Conservation (phyloP, 2,329 filamentous ascomycete species). For the Cordyceps sp. region DNA sequence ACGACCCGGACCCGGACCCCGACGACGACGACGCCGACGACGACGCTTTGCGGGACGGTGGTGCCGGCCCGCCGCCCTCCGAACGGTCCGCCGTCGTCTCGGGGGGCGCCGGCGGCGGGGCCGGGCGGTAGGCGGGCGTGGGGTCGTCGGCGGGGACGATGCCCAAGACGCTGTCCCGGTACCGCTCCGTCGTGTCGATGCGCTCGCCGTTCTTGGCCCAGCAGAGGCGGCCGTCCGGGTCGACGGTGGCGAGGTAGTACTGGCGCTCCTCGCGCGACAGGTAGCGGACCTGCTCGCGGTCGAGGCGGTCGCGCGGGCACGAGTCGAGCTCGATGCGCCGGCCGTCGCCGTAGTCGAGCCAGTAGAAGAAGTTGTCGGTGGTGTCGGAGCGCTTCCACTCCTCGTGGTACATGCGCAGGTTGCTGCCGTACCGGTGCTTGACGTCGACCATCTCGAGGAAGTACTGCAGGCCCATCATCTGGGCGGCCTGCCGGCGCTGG, state of each 20-base stretch:
- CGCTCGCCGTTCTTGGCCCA: slow-evolving; percentile 72
- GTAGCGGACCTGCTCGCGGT: slow-evolving; percentile 69
- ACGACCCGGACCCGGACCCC: slow-evolving; percentile 10
- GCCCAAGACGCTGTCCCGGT: slow-evolving; percentile 64
- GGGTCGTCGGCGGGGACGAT: slow-evolving; percentile 47
- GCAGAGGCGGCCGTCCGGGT: slow-evolving; percentile 56
- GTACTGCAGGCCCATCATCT: slow-evolving; percentile 73
- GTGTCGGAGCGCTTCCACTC: slow-evolving; percentile 68
- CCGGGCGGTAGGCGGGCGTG: slow-evolving; percentile 32
- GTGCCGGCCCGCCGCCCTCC: no score
- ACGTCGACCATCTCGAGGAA: slow-evolving; percentile 74
- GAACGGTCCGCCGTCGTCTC: no score
- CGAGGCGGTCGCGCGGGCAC: slow-evolving; percentile 58
- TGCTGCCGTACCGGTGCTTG: slow-evolving; percentile 78
- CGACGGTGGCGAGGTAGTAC: slow-evolving; percentile 65
- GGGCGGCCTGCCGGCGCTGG: slow-evolving; percentile 47
- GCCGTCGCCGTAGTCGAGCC: slow-evolving; percentile 73
- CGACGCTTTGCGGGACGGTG: no score
- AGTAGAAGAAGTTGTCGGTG: slow-evolving; percentile 83
- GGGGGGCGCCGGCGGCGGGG: slow-evolving; percentile 5
- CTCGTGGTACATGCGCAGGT: slow-evolving; percentile 65
- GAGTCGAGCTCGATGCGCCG: slow-evolving; percentile 49
- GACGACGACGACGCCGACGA: slow-evolving; percentile 4
- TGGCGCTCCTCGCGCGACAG: slow-evolving; percentile 66
- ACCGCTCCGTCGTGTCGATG: slow-evolving; percentile 61